These are phyloP conservation scores for Solanum hybrid DNA, from an alignment of 305 asterid species.

Conservation along the genomic window DNA sequence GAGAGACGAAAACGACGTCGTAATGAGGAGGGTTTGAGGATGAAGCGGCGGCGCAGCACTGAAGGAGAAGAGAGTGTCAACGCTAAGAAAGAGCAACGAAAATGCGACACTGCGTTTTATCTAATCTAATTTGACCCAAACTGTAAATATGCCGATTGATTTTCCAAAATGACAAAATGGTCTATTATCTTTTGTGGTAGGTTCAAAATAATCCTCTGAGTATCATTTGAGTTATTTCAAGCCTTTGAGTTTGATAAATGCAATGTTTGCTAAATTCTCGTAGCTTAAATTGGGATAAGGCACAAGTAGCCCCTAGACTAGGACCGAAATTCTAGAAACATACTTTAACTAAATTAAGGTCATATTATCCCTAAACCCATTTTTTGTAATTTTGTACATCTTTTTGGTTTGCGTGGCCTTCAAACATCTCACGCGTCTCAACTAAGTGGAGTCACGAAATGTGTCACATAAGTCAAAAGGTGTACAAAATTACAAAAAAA, in stretches of 20 bases:
- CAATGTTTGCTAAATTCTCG: background rate
- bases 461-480: accelerated
- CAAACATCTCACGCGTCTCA: background rate
- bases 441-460: background rate
- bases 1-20: background rate
- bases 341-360: too few species aligned
- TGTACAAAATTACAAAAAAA: accelerated
- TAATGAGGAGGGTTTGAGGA: background rate
- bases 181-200: background rate
- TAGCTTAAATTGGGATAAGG: background rate
- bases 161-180: background rate
- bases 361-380: accelerated
- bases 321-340: accelerated
- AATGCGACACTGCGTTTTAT: background rate
- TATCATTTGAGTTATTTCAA: background rate
- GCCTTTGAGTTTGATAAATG: background rate
- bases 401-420: too few species aligned
- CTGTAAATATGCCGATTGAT: background rate
- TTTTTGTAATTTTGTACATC: too few species aligned
- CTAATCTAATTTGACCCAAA: background rate
- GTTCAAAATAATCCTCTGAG: background rate
- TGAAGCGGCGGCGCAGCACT: background rate
- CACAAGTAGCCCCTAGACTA: background rate
- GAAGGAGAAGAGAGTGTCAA: background rate
- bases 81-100: background rate